Base-by-base conservation (phyloP, 2,329 filamentous ascomycete species). In the Stemphylium vesicarium region DNA sequence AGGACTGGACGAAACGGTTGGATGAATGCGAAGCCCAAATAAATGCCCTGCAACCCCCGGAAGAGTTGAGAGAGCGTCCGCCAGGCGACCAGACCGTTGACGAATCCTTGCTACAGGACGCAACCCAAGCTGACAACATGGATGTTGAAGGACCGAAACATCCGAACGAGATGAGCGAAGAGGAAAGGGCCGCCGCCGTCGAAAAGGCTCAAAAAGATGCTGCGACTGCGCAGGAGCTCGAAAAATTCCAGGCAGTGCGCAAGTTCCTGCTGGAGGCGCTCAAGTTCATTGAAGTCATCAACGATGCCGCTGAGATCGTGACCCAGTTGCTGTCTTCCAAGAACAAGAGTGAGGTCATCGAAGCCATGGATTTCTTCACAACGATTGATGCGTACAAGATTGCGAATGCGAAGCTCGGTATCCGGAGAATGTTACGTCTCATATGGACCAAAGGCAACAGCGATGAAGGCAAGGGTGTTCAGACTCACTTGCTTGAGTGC, bases 391-490 rank as follows among this genome's bases (percentile, higher is more conserved):
- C 93, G 5, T 98, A 98, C 82, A 95, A 96, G 75, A 89, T 99
- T 54, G 91, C 97, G 74, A 91, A 95, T 64, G 92, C 96, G 71
- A 93, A 96, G 75, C 79, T 89, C 35, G 95, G 96, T 53, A 98
- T 99, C 69, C 86, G 94, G 55, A 89, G 92, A 53, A 99, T 99
- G 95, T 83, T 99, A 60, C 88, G 94, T 48, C 82, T 99, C 16
- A 99, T 99, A 75, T 99, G 95, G 95, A 99, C 95, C 61, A 99
- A 99, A 78, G 94, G 95, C 65, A 99, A 98, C 78, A 98, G 92
- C 68, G 95, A 99, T 69, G 96, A 99, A 81, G 95, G 96, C 68
- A 99, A 98, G 78, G 95, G 95, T 51, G 93, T 99, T 2, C 96
- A 99, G 73, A 91, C 90, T 2, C 95, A 99, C 76, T 83, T 99